Evolutionary conservation across 2,329 filamentous ascomycete species (phyloP).

Genomic region (Coniochaeta sp.): DNA sequence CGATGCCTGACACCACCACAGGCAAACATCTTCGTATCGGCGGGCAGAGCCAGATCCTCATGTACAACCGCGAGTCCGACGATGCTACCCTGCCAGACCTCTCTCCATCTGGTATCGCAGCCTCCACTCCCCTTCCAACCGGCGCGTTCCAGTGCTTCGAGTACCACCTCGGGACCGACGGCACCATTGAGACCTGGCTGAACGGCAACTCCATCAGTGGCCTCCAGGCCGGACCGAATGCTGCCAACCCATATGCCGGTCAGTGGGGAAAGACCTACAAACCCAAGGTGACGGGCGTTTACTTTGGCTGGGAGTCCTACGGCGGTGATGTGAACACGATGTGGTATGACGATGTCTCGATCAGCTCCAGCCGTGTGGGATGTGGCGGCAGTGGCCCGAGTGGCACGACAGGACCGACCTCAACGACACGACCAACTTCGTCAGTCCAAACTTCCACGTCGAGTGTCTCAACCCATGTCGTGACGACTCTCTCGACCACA

Average conservation of each 20-base stretch:
- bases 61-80: conserved; percentile 50
- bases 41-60: conserved; percentile 52
- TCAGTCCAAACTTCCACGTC: neutral
- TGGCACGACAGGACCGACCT: neutral
- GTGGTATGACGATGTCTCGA: conserved; percentile 53
- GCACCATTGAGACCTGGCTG: conserved; percentile 54
- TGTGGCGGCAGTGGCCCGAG: conserved; percentile 20
- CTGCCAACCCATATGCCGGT: conserved; percentile 14
- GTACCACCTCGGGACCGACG: conserved; percentile 51
- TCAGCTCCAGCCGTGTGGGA: conserved; percentile 40
- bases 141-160: conserved; percentile 52
- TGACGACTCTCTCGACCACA: neutral
- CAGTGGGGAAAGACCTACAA: conserved; percentile 44
- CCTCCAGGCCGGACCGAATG: conserved; percentile 45
- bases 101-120: conserved; percentile 49
- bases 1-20: conserved; percentile 49
- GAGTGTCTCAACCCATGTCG: neutral
- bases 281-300: conserved; percentile 46
- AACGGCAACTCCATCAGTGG: conserved; percentile 43
- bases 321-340: conserved; percentile 53
- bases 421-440: neutral
- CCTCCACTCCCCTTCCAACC: conserved; percentile 42
- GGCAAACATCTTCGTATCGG: conserved; percentile 57
- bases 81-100: conserved; percentile 20
- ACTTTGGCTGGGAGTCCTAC: conserved; percentile 59